Base-by-base conservation (phyloP, 129 eudicot genomes). In the Calendula officinalis region DNA sequence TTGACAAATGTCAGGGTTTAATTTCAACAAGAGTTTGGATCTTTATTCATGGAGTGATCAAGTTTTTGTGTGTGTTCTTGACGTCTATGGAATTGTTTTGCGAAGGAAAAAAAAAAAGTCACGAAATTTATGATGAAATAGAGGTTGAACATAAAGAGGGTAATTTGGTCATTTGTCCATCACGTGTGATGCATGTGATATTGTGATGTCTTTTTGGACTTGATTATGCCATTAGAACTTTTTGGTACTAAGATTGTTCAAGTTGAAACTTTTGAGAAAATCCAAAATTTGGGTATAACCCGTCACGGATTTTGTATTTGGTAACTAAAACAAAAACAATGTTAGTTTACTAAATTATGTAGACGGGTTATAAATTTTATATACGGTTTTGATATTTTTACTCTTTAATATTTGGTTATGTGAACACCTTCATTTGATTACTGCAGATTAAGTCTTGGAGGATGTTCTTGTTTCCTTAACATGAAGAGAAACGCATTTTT, bases 381-480 rank as follows among this genome's bases (percentile, higher is more conserved):
- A 22, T 22, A 22, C 30, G 30, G 30, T 22, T 22, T 22, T 22
- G 30, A 22, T 22, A 22, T 22, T 22, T 22, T 22, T 22, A 22
- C 30, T 22, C 1, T 22, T 22, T 22, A 22, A 22, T 36, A 56
- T 36, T 16, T 35, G 44, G 62, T 56, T n/a, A 56, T 56, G 43
- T 13, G 43, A 56, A 56, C 12, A 56, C 30, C 10, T 56, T 4
- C 32, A 35, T 38, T 58, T 59, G 36, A 38, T 59, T 39, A 59
- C 8, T 38, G 64, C 45, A 59, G 64, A 9, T 59, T 14, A 14
- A 39, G 43, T 39, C 43, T 59, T 59, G 64, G 48, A 16, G 39
- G 47, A 59, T 59, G 47, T 39, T 54, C 39, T 30, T 59, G 34
- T 40, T 59, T 59, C 34, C 64, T 59, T 39, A 34, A 59, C 64